Evolutionary conservation across 2,329 filamentous ascomycete species (phyloP).

Genomic region (Nemania sp.): DNA sequence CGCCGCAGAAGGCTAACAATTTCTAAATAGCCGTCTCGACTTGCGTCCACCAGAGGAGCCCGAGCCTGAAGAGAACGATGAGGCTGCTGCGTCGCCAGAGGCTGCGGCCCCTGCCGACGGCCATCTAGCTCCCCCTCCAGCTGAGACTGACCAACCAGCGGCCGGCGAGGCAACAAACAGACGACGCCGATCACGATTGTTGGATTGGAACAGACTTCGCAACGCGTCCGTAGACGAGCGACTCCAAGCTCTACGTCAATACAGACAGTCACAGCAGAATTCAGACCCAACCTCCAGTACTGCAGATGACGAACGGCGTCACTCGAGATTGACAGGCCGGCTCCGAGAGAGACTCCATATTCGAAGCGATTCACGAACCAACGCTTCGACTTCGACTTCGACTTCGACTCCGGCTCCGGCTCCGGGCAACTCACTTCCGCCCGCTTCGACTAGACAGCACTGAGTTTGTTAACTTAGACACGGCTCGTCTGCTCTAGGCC

Average conservation of each 20-base stretch:
- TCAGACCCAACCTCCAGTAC: slow-evolving; percentile 39
- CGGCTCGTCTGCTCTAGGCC: not conserved
- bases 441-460: slow-evolving; percentile 13
- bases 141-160: slow-evolving; percentile 39
- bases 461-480: not conserved
- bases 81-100: slow-evolving; percentile 13
- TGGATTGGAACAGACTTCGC: slow-evolving; percentile 61
- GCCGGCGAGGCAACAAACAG: slow-evolving; percentile 43
- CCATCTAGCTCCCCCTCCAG: slow-evolving; percentile 21
- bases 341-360: slow-evolving; percentile 59
- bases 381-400: slow-evolving; percentile 42
- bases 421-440: slow-evolving; percentile 17
- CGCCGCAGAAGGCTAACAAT: slow-evolving; percentile 18
- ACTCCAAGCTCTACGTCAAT: slow-evolving; percentile 61
- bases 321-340: slow-evolving; percentile 52
- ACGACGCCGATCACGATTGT: slow-evolving; percentile 55
- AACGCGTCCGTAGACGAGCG: slow-evolving; percentile 65
- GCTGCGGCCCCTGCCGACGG: slow-evolving; percentile 2
- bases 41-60: slow-evolving; percentile 46
- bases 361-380: slow-evolving; percentile 53
- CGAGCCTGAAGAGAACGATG: slow-evolving; percentile 18
- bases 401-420: slow-evolving; percentile 3
- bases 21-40: slow-evolving; percentile 55
- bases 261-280: slow-evolving; percentile 48
- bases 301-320: slow-evolving; percentile 45